Evolutionary conservation across 2,329 filamentous ascomycete genomes (phyloP), one percentile per base, ranked within the genome.

Genomic region (Aspergillus brunneoviolaceus): DNA sequence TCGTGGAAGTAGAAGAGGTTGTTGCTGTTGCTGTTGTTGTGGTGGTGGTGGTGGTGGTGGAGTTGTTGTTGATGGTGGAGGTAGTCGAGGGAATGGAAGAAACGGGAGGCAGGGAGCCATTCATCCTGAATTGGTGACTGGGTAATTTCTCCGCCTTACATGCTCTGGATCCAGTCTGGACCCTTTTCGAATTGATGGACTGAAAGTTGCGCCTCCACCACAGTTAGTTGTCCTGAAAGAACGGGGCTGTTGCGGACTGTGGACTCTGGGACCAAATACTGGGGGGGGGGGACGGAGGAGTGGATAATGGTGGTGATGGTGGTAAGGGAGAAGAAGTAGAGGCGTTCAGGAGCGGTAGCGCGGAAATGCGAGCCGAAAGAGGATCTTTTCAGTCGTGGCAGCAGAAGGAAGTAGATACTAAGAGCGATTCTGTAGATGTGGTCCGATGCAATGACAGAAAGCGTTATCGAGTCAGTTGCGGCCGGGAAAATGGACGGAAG

Each of bases 41-140:
- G n/a, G 9, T 49, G 27, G 42, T 29, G 49, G 12, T 10, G 42
- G 35, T 47, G 16, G 39, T 47, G 25, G 35, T 48, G 6, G 21
- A 2, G 21, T 25, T 31, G 27, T 66, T 62, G 35, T 63, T 56
- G 29, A 64, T 54, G 48, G 63, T 49, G 58, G 59, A 54, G 19
- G 57, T 51, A 48, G 61, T 56, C 51, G 63, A 62, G 60, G 67
- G 57, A 53, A 50, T 59, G 21, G 65, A 64, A 45, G 66, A 63
- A 55, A 66, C 60, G 62, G 67, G 61, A 60, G 66, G 60, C 51
- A 69, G 62, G 61, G 67, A 65, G 59, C 65, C 64, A 62, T 65
- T 64, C 67, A 69, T 69, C 60, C 62, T 67, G 62, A 63, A 61
- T 55, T 50, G 50, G 54, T 60, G 45, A 59, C 55, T 54, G 56